Evolutionary conservation across 352 stramenopile genomes (phyloP).

Genomic region (Globisporangium lucens): DNA sequence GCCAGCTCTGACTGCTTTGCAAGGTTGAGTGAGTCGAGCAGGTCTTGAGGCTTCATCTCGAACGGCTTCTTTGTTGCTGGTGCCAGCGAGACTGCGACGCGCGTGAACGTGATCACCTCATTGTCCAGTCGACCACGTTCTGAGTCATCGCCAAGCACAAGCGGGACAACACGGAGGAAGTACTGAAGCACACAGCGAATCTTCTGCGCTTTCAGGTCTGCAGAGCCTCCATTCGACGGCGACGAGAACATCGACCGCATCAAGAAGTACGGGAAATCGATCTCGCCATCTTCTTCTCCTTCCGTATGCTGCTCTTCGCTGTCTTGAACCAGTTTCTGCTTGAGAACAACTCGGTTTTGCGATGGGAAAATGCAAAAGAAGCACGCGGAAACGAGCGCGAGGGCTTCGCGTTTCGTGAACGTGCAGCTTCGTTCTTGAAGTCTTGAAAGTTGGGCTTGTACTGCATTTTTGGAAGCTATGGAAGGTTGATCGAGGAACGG

Average conservation of each 20-base stretch:
- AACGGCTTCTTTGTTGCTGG: background rate
- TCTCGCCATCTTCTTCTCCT: slow-evolving; percentile 2
- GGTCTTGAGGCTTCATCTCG: slow-evolving; percentile 17
- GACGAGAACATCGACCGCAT: slow-evolving; percentile 40
- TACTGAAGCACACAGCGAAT: slow-evolving; percentile 72
- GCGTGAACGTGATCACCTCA: slow-evolving; percentile 60
- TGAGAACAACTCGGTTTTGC: slow-evolving; percentile 25
- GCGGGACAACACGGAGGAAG: slow-evolving; percentile 53
- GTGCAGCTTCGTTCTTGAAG: slow-evolving; percentile 23
- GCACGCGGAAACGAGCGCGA: slow-evolving; percentile 47
- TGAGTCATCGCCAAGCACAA: slow-evolving; percentile 11
- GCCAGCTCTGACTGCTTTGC: background rate
- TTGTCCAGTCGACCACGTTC: slow-evolving; percentile 11
- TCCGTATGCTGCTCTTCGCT: background rate
- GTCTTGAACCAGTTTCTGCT: slow-evolving; percentile 8
- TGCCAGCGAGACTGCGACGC: slow-evolving; percentile 32
- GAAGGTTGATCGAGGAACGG: slow-evolving; percentile 14
- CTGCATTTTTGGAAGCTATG: background rate
- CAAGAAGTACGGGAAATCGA: slow-evolving; percentile 57
- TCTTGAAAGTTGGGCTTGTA: slow-evolving; percentile 1
- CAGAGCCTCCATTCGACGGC: slow-evolving; percentile 18
- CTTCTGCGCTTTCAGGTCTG: slow-evolving; percentile 57
- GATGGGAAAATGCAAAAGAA: slow-evolving; percentile 67
- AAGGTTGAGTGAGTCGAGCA: slow-evolving; percentile 16
- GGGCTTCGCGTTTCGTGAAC: slow-evolving; percentile 44